Base-by-base conservation (phyloP, 2,329 filamentous ascomycete species). In the Botrytis galanthina region DNA sequence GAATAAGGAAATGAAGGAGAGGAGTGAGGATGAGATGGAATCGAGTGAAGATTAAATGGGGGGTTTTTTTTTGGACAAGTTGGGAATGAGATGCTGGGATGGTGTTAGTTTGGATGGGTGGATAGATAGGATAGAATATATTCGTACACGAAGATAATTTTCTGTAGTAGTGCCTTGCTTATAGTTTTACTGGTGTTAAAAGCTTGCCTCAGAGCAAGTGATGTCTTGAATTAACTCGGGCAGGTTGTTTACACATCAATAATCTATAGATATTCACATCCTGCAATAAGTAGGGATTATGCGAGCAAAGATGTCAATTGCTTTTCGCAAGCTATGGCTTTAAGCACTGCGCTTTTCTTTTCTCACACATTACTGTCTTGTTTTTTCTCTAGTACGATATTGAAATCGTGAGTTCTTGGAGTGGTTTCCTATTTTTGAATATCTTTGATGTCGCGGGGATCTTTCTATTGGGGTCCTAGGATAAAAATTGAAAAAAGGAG, bases 1-100 rank as follows among this genome's bases (percentile, higher is more conserved):
- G 60, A 77, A 75, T 51, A 78, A 79, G 75, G 79, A 80, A 69
- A 75, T 80, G 75, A 80, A 79, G 76, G 75, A 75, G 57, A 74
- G 75, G 39, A 78, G 77, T 60, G 79, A 78, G 69, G 79, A 80
- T 74, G 79, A 80, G 61, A 75, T 73, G 29, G 62, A 72, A 18
- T 72, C 62, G 4, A 72, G 32, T 37, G 61, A 67, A 20, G 70
- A 67, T 10, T 72, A 48, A 22, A 35, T 37, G 20, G n/a, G n/a
- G n/a, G n/a, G n/a, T 1, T 9, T 29, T 5, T 42, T 8, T 42
- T 7, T 8, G 22, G 20, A 37, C n/a, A n/a, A 0, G 12, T 46
- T 64, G 12, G 16, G 5, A 10, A 14, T 51, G 48, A 6, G 10
- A n/a, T 51, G 22, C 9, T 39, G 5, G 4, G 35, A 32, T 44